phyloP scores from a whole-genome alignment of 441 rosid species.

The Corymbia citriodora region DNA sequence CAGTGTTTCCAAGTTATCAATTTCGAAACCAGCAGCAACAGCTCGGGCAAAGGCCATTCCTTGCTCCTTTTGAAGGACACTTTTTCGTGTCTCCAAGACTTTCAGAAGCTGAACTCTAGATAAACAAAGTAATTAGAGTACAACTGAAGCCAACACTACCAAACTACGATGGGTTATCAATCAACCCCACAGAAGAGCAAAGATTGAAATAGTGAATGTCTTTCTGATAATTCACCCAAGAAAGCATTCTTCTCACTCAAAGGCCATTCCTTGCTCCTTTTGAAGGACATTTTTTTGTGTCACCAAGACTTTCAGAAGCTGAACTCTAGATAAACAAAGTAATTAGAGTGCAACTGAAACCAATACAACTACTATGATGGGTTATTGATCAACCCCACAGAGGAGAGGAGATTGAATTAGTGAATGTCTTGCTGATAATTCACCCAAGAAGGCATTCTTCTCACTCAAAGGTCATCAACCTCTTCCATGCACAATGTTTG shows the following conservation, averaged over 20 bases:
- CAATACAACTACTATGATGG: neutral
- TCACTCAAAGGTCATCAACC: neutral
- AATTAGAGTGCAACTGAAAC: neutral
- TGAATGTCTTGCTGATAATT: neutral
- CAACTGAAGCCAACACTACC: neutral
- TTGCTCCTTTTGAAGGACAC: conserved; percentile 86
- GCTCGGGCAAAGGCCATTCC: conserved; percentile 99
- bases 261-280: conserved; percentile 99
- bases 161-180: neutral
- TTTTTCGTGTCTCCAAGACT: conserved; percentile 86
- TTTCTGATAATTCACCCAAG: no score
- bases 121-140: neutral
- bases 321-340: conserved; percentile 42
- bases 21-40: conserved; percentile 92
- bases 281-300: conserved; percentile 71
- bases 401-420: neutral
- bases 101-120: conserved; percentile 80
- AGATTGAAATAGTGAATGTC: no score
- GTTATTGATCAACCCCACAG: neutral
- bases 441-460: neutral
- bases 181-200: no score
- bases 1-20: conserved; percentile 68
- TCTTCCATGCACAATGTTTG: neutral
- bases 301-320: conserved; percentile 89
- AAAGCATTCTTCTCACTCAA: conserved; percentile 18